Conservation (phyloP, 352 stramenopile species). For the Phytophthora pini region DNA sequence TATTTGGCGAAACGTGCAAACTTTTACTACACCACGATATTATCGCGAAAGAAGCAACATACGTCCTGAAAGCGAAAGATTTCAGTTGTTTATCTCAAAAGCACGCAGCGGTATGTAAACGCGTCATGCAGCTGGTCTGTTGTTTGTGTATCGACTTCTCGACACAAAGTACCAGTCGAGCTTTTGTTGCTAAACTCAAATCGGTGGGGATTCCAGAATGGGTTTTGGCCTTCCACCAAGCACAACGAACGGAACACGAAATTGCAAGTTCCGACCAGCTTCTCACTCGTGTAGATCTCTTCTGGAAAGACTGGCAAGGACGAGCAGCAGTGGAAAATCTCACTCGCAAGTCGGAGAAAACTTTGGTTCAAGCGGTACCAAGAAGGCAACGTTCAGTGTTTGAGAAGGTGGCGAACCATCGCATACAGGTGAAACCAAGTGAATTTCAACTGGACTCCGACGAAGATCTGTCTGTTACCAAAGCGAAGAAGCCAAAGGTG, state of each 20-base stretch:
- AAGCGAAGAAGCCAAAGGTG: neutral
- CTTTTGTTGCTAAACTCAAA: conserved; percentile 30
- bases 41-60: conserved; percentile 25
- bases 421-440: neutral
- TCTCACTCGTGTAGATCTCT: conserved; percentile 19
- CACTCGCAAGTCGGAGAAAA: conserved; percentile 3
- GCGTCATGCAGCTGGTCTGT: conserved; percentile 46
- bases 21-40: conserved; percentile 24
- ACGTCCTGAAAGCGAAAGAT: conserved; percentile 12
- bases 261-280: neutral
- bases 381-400: neutral
- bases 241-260: neutral
- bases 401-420: neutral
- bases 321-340: neutral
- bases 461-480: neutral
- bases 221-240: conserved; percentile 35
- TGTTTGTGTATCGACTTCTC: conserved; percentile 43
- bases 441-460: neutral
- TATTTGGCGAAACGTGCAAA: conserved; percentile 37
- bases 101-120: conserved; percentile 35
- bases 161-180: conserved; percentile 25
- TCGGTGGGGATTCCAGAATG: conserved; percentile 29
- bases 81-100: conserved; percentile 1
- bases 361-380: neutral
- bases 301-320: conserved; percentile 44